Percentiles rank a stretch among this genome's conserved stretches.
phyloP scores from a whole-genome alignment of 106 monocot species.

The Iris macrosiphon region DNA sequence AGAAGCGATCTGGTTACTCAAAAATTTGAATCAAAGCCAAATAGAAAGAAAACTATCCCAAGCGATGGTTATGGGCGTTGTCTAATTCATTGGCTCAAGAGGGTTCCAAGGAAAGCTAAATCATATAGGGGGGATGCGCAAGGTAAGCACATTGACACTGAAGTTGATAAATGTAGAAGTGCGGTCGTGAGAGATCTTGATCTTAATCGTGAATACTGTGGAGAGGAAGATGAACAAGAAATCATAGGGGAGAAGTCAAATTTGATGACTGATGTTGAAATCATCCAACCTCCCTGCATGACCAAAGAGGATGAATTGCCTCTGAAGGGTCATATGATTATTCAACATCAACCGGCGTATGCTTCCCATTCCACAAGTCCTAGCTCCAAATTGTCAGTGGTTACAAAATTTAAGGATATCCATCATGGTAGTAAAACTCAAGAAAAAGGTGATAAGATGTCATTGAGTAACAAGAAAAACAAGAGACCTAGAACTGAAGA shows the following conservation, averaged over 20 bases:
- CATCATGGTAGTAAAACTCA: not conserved
- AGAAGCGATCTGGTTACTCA: not conserved
- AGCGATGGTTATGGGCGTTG: conserved; percentile 27
- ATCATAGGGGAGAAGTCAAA: conserved; percentile 5
- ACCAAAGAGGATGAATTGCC: not conserved
- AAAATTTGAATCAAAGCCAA: conserved; percentile 8
- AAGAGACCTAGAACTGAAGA: conserved; percentile 9
- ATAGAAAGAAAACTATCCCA: conserved; percentile 5
- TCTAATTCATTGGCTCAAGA: conserved; percentile 36
- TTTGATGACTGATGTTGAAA: not conserved
- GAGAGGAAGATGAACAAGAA: not conserved
- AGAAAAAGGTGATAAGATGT: not conserved
- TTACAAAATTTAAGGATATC: not conserved
- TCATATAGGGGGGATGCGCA: conserved; percentile 11
- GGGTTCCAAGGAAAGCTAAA: conserved; percentile 19
- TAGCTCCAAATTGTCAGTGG: not conserved
- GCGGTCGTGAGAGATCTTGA: not conserved
- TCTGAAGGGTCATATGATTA: not conserved
- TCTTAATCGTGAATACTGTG: conserved; percentile 1
- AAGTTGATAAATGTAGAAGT: conserved; percentile 1
- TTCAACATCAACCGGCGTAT: not conserved
- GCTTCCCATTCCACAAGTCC: not conserved
- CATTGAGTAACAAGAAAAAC: conserved; percentile 13
- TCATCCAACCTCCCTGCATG: not conserved
- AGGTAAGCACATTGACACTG: not conserved